Evolutionary conservation across 495 filamentous ascomycete species (phyloP).

Genomic region (Glutinoglossum americanum): DNA sequence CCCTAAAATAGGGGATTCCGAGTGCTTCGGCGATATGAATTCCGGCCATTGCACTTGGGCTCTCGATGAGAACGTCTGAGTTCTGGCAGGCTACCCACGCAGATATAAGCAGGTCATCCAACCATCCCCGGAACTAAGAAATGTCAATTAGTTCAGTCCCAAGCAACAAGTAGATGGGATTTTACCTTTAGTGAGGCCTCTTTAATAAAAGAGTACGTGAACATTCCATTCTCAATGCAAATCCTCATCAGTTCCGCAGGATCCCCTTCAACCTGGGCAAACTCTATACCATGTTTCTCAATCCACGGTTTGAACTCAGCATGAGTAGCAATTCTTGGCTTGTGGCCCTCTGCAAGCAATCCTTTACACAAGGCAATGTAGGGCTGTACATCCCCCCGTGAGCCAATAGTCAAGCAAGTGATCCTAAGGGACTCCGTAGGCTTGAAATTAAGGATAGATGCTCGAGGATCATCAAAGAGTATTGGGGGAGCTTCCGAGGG

Average conservation of each 20-base stretch:
- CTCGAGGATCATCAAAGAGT: conserved; percentile 75
- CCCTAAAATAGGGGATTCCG: conserved; percentile 85
- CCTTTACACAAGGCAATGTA: conserved; percentile 95
- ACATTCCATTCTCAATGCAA: conserved; percentile 94
- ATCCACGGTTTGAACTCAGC: conserved; percentile 78
- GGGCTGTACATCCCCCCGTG: conserved; percentile 86
- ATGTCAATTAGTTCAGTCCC: not conserved
- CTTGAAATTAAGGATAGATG: conserved; percentile 90
- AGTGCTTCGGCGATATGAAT: conserved; percentile 98
- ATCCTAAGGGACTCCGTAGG: conserved; percentile 62
- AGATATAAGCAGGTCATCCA: conserved; percentile 70
- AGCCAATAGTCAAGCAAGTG: conserved; percentile 89
- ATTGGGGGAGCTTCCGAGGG: conserved; percentile 40
- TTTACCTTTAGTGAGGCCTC: conserved; percentile 52
- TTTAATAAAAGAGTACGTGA: conserved; percentile 74
- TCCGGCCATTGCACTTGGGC: conserved; percentile 90
- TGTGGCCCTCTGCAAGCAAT: conserved; percentile 70
- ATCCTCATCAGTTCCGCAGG: conserved; percentile 87
- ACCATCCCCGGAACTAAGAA: conserved; percentile 59
- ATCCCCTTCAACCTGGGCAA: conserved; percentile 70
- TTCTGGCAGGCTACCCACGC: conserved; percentile 71
- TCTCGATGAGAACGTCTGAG: conserved; percentile 81
- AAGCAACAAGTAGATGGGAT: not conserved
- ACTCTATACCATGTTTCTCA: conserved; percentile 77
- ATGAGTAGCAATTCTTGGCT: conserved; percentile 76